Evolutionary conservation across 192 early-diverging fungal species (phyloP), one percentile per base, ranked within the genome.

Genomic region (Backusella psychrophila): DNA sequence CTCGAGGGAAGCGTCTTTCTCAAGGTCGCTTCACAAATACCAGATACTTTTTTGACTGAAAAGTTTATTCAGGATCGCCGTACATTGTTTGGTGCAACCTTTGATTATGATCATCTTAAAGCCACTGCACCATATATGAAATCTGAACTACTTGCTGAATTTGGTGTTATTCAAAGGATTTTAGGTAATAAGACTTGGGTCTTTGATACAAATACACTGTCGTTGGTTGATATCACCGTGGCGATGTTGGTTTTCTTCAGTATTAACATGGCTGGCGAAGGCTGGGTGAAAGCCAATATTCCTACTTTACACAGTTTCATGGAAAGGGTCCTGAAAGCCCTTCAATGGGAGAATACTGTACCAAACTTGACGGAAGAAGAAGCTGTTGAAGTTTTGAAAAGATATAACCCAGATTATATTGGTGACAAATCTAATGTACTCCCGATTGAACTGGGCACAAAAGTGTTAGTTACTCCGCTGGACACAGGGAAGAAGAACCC

Each of bases 171-270:
- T 8, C 46, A 78, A 26, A 17, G 34, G 8, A n/a, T 68, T 4
- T 39, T 78, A 31, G 23, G 36, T 38, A 0, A 23, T 26, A 46
- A 59, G 2, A 52, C 23, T 4, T 80, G 78, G 78, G 8, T 76
- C 5, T 41, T 80, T 8, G 74, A 76, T 34, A 80, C 78, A 0
- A 12, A 7, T 0, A 26, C 56, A 7, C 41, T 53, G 7, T 80
- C 79, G 17, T 36, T 52, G 17, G 75, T 66, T 1, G 75, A 80
- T 38, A 59, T 80, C 9, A 42, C 41, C 70, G 34, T 73, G 6
- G 75, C 71, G 0, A 77, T 74, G 75, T 26, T 38, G 9, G 39
- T 71, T 44, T 71, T 26, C n/a, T 71, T 71, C 23, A 15, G 9
- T 11, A 14, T 44, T 14, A 21, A 42, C 3, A 26, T 42, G n/a